Conservation (phyloP, 139 green algal species). For the Chlamydomonas sp. region DNA sequence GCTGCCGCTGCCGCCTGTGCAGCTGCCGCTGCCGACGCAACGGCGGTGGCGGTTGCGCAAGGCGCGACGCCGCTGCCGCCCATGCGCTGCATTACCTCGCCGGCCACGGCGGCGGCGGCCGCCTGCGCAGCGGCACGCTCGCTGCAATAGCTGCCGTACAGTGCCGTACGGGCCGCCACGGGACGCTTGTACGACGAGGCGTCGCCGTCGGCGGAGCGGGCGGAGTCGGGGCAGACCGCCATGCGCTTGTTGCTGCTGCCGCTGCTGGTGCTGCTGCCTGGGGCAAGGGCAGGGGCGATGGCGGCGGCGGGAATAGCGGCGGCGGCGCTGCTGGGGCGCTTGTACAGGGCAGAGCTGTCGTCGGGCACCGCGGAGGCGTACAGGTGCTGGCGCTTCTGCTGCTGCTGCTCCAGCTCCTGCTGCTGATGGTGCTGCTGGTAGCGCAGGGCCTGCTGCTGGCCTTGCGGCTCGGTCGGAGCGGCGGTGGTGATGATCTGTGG, state of each 20-base stretch:
- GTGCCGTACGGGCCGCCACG: neutral
- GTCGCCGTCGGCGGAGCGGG: neutral
- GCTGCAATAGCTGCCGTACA: conserved; percentile 8
- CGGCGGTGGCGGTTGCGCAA: neutral
- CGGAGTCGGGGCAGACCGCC: neutral
- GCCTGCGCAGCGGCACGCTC: conserved; percentile 4
- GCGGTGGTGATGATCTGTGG: too few species aligned
- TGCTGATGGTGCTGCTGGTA: neutral
- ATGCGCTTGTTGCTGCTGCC: neutral
- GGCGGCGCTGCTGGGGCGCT: neutral
- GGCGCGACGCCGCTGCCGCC: neutral
- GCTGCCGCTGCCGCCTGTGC: neutral
- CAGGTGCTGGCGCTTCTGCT: neutral
- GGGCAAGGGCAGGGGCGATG: neutral
- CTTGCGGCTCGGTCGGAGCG: too few species aligned
- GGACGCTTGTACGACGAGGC: too few species aligned
- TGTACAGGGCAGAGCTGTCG: conserved; percentile 11
- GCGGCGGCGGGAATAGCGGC: neutral
- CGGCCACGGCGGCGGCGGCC: neutral
- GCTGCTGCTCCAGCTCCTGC: neutral
- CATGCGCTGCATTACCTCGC: conserved; percentile 13
- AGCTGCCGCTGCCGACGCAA: neutral
- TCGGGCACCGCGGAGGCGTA: neutral
- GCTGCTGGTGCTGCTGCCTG: neutral
- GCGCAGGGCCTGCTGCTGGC: too few species aligned